phyloP scores from a whole-genome alignment of 192 early-diverging fungal genomes.

The Radiomyces spectabilis region DNA sequence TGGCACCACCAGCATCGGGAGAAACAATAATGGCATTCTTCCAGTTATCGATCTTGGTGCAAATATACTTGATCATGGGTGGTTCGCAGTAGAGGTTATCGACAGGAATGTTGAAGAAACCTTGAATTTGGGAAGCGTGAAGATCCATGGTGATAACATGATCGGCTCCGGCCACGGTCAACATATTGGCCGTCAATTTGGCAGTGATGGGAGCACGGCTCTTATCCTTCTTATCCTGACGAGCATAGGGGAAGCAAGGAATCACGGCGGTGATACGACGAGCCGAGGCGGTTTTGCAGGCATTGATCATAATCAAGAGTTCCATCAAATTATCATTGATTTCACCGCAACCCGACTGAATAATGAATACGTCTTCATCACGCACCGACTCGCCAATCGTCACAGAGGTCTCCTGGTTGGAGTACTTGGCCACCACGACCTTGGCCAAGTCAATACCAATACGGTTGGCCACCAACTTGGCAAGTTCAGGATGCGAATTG shows the following conservation, averaged over 20 bases:
- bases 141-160: conserved; percentile 99
- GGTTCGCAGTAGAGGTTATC: conserved; percentile 95
- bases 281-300: conserved; percentile 87
- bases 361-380: conserved; percentile 92
- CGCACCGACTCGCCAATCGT: conserved; percentile 86
- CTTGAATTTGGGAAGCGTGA: conserved; percentile 90
- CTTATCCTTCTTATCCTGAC: conserved; percentile 99
- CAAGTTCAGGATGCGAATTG: conserved; percentile 92
- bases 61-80: conserved; percentile 81
- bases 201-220: conserved; percentile 91
- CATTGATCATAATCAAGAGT: conserved; percentile 95
- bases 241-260: conserved; percentile 96
- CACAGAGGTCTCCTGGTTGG: conserved; percentile 85
- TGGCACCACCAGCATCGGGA: conserved; percentile 94
- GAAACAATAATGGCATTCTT: conserved; percentile 77
- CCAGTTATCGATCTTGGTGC: conserved; percentile 62
- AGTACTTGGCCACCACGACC: conserved; percentile 92
- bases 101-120: conserved; percentile 91
- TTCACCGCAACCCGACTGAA: conserved; percentile 86
- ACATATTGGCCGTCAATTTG: conserved; percentile 93
- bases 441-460: conserved; percentile 90
- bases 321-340: conserved; percentile 96
- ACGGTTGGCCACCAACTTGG: conserved; percentile 87
- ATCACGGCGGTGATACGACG: conserved; percentile 92
- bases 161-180: conserved; percentile 89